A percentile compares a stretch with the other conserved stretches of the same genome.
Conservation (phyloP, 441 rosid species). For the Syzygium malaccense region DNA sequence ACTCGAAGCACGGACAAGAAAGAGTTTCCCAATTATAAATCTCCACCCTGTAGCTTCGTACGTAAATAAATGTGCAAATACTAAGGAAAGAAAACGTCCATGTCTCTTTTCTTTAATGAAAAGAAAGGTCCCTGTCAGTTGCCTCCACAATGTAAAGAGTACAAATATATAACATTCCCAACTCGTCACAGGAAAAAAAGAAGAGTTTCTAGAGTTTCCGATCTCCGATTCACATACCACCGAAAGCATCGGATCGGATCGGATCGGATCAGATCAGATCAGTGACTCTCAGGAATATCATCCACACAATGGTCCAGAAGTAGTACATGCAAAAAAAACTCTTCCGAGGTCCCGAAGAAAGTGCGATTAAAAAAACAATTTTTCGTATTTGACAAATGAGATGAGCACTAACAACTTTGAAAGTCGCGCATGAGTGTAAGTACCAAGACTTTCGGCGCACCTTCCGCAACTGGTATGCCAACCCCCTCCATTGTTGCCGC, state of each 20-base stretch:
- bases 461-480: background rate
- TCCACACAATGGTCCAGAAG: background rate
- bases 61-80: background rate
- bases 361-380: background rate
- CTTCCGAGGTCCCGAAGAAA: background rate
- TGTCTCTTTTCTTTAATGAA: background rate
- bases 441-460: background rate
- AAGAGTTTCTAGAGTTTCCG: background rate
- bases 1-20: background rate
- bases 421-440: background rate
- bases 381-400: background rate
- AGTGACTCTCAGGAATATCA: background rate
- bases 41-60: background rate
- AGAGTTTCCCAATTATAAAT: background rate
- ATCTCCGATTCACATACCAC: background rate
- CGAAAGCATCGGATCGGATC: background rate
- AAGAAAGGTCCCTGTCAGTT: background rate
- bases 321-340: background rate
- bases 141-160: background rate
- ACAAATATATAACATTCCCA: background rate
- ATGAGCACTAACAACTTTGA: background rate
- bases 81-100: background rate
- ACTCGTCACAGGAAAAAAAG: background rate
- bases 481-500: background rate
- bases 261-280: background rate